phyloP scores from a whole-genome alignment of 1,139 yeast species.

The Casaregolazyma suthepensis region DNA sequence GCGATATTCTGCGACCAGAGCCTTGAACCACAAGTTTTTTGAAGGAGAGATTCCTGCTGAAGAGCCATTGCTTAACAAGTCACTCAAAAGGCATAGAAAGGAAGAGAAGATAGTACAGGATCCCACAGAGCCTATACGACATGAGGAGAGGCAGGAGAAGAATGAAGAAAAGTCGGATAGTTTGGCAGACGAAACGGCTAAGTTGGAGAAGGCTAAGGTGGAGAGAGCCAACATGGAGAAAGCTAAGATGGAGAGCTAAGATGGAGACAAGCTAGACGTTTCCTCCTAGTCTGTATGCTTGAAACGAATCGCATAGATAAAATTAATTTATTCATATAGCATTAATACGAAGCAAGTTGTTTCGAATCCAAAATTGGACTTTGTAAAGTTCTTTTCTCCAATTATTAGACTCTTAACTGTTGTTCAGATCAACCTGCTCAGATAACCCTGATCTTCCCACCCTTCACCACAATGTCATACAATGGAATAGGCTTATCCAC shows the following conservation, averaged over 20 bases:
- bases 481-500: slow-evolving; percentile 62
- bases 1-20: slow-evolving; percentile 51
- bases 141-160: background rate
- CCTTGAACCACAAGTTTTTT: slow-evolving; percentile 52
- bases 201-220: background rate
- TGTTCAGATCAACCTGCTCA: background rate
- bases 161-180: slow-evolving; percentile 1
- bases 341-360: background rate
- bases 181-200: background rate
- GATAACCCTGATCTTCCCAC: background rate
- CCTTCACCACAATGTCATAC: slow-evolving; percentile 44
- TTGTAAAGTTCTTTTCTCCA: too few species aligned
- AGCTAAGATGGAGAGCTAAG: background rate
- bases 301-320: background rate
- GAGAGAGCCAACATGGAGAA: background rate
- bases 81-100: background rate
- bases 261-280: background rate
- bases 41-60: slow-evolving; percentile 11
- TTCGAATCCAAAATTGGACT: background rate
- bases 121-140: background rate
- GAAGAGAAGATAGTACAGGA: slow-evolving; percentile 1
- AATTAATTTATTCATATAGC: background rate
- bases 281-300: background rate
- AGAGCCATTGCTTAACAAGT: slow-evolving; percentile 7
- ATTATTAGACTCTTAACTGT: too few species aligned